phyloP scores from a whole-genome alignment of 495 filamentous ascomycete species.

The Xylaria intraflava region DNA sequence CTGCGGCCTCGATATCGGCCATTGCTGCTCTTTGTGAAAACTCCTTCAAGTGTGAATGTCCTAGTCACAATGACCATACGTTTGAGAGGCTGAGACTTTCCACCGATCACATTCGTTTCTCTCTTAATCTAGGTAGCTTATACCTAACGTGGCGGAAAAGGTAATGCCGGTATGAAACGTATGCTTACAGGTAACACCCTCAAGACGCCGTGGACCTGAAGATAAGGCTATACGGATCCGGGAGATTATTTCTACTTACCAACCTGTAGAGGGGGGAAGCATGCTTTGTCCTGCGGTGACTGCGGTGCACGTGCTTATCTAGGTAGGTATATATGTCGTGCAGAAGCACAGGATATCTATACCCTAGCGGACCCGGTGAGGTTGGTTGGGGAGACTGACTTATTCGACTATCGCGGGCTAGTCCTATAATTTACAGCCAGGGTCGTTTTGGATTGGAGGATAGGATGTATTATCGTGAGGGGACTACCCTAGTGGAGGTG shows the following conservation, averaged over 20 bases:
- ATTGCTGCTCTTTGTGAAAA: constrained; percentile 9
- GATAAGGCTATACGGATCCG: not conserved
- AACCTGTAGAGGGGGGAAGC: not conserved
- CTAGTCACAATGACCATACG: not conserved
- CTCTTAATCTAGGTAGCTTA: too few relatives aligned
- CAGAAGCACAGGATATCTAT: not conserved
- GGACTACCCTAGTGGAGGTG: not conserved
- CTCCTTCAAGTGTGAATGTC: not conserved
- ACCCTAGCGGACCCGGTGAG: not conserved
- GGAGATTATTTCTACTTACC: not conserved
- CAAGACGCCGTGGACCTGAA: not conserved
- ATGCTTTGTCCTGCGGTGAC: not conserved
- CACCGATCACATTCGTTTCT: too few relatives aligned
- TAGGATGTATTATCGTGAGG: not conserved
- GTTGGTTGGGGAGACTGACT: not conserved
- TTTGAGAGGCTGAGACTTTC: not conserved
- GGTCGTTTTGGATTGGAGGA: not conserved
- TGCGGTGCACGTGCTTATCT: not conserved
- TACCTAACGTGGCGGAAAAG: too few relatives aligned
- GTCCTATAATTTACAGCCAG: not conserved
- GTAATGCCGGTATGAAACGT: too few relatives aligned
- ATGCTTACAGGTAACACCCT: too few relatives aligned
- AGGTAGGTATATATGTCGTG: too few relatives aligned
- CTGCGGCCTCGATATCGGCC: constrained; percentile 18
- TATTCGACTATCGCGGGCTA: constrained; percentile 4